Evolutionary conservation across 495 filamentous ascomycete species (phyloP), one percentile per base, ranked within the genome.

Genomic region (Penicillium ochrochloron): DNA sequence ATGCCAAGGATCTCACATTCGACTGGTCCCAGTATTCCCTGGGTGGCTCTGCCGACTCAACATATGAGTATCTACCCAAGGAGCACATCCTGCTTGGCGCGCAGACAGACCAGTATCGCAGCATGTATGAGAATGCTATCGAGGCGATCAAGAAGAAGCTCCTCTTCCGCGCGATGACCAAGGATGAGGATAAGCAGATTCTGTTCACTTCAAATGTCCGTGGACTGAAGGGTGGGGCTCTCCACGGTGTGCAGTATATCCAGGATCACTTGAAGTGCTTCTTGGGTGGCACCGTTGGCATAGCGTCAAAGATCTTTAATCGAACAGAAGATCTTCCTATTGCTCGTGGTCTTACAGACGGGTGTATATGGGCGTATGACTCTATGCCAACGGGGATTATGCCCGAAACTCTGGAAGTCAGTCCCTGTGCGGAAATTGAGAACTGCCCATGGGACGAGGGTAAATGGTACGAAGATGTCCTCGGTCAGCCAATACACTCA

Each of bases 31-130:
- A 81, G 42, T 98, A 89, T 68, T 90, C 87, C 0, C 87, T 97
- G 60, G 95, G 95, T 31, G 93, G 90, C 57, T 90, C 89, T 81
- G 91, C 94, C 51, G 95, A 99, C 73, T 97, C 92, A 6, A 85
- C 91, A 0, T 98, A 98, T 73, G 95, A 99, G 73, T 99, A 99
- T 75, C 86, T 99, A 50, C 91, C 96, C n/a, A 99, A 99, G 72
- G 77, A 84, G 65, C 76, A 88, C 66, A 81, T 87, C 51, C 83
- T 99, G 15, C 84, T 98, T 10, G 94, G 93, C 57, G 95, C 89
- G 2, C 81, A 87, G 54, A 89, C 85, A 27, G 83, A 88, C 19
- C 91, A 96, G 73, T 96, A 97, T 72, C 82, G 82, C 48, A 84
- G 79, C 11, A 89, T 98, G 90, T 96, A 97, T 76, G 82, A 88